phyloP scores from a whole-genome alignment of 352 stramenopile species.

The Phytophthora megakarya region DNA sequence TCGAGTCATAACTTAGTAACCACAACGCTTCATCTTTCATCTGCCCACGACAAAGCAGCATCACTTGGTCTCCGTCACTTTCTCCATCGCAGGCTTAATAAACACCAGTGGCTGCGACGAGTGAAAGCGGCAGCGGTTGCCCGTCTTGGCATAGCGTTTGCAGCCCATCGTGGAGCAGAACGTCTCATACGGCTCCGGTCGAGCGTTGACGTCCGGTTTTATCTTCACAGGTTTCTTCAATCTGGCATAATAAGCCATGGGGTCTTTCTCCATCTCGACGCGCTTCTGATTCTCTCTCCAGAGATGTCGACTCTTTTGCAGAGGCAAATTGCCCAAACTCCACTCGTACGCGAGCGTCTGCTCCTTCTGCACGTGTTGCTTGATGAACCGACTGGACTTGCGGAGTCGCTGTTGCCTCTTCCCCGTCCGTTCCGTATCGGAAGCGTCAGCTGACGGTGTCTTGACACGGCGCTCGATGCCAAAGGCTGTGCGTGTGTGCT shows the following conservation, averaged over 20 bases:
- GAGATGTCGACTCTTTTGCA: conserved; percentile 51
- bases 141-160: conserved; percentile 65
- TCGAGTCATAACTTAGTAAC: conserved; percentile 38
- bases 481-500: conserved; percentile 15
- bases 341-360: conserved; percentile 59
- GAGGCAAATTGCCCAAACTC: conserved; percentile 64
- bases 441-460: not conserved
- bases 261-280: conserved; percentile 45
- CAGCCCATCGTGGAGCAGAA: conserved; percentile 55
- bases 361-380: conserved; percentile 50
- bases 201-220: conserved; percentile 14
- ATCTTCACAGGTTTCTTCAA: conserved; percentile 4
- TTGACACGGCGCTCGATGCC: conserved; percentile 46
- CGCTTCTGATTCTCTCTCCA: conserved; percentile 68
- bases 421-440: not conserved
- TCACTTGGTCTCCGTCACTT: conserved; percentile 13
- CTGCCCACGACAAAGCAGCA: not conserved
- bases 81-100: conserved; percentile 2
- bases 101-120: conserved; percentile 37
- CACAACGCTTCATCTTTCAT: not conserved
- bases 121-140: conserved; percentile 68
- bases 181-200: conserved; percentile 47
- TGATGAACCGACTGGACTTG: conserved; percentile 36
- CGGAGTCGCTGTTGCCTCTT: conserved; percentile 12
- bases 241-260: conserved; percentile 1